Percentiles rank a stretch among this genome's conserved stretches.
These are phyloP conservation scores for Kwoniella heveanensis DNA, from an alignment of 768 basidiomycete species.

Conservation along the genomic window DNA sequence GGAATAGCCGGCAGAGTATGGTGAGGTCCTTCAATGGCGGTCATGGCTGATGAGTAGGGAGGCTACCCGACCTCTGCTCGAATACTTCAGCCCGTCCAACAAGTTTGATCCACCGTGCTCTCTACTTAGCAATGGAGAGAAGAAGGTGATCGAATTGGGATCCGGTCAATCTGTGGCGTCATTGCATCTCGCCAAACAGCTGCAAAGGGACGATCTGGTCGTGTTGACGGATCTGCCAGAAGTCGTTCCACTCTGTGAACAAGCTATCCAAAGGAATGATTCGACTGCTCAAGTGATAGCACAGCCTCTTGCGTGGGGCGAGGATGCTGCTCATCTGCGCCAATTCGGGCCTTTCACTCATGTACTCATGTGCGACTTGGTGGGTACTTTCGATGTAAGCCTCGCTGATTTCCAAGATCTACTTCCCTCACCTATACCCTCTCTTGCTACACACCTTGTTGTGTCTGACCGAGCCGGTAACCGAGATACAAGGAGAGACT, in stretches of 20 bases:
- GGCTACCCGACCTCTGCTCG: slow-evolving; percentile 66
- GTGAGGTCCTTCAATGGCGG: slow-evolving; percentile 58
- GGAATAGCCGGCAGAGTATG: slow-evolving; percentile 86
- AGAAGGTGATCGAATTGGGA: slow-evolving; percentile 69
- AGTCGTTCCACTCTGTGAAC: slow-evolving; percentile 63
- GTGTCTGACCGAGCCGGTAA: slow-evolving; percentile 65
- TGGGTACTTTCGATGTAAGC: slow-evolving; percentile 56
- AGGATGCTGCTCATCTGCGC: slow-evolving; percentile 57
- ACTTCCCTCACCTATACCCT: slow-evolving; percentile 79
- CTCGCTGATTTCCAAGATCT: slow-evolving; percentile 63
- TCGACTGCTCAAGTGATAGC: slow-evolving; percentile 57
- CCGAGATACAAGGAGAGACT: slow-evolving; percentile 15
- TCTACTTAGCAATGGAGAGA: slow-evolving; percentile 51
- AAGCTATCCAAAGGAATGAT: slow-evolving; percentile 53
- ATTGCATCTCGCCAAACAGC: slow-evolving; percentile 60
- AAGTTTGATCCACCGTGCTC: slow-evolving; percentile 63
- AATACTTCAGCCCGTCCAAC: slow-evolving; percentile 60
- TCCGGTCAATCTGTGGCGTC: slow-evolving; percentile 68
- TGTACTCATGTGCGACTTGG: slow-evolving; percentile 81
- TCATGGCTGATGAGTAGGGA: slow-evolving; percentile 62
- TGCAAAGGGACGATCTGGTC: slow-evolving; percentile 55
- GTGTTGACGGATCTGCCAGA: slow-evolving; percentile 74
- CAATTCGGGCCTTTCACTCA: slow-evolving; percentile 58
- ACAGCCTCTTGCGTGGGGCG: slow-evolving; percentile 73
- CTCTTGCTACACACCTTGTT: slow-evolving; percentile 75